Evolutionary conservation across 495 filamentous ascomycete genomes (phyloP), one percentile per base, ranked within the genome.

Genomic region (Parachaetomium inaequale): DNA sequence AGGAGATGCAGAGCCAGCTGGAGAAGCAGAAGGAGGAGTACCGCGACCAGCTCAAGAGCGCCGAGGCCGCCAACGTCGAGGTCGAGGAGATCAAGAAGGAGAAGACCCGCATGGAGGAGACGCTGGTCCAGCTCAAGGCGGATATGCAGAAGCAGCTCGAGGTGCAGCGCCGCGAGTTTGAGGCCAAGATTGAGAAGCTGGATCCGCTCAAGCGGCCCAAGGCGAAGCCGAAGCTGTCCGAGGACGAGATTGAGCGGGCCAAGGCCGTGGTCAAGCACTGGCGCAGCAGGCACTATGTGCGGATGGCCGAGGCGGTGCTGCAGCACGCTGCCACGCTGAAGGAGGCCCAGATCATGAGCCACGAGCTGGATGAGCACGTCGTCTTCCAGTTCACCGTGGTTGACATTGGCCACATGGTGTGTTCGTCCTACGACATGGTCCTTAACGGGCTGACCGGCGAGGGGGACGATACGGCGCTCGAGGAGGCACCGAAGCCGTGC

Each of bases 331-430:
- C 89, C 14, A 85, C 85, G 38, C 75, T 98, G 43, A 98, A 98
- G 73, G 94, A 98, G 72, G 95, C 93, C 4, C 94, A 98, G 71
- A 86, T 98, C 53, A 93, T 98, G 89, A 97, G 95, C 76, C 91
- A 96, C 61, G 91, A 92, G 63, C 90, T 98, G 82, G 92, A 94
- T 66, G 94, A 96, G 75, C 86, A 86, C 64, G 88, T 96, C 17
- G 89, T 93, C 36, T 98, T 98, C 75, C 94, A 98, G 74, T 98
- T 96, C 71, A 88, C 91, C 19, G 85, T 98, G 59, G 84, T 98
- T 29, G 92, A 95, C 63, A 79, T 88, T 66, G 94, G 94, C 2
- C 93, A 98, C 67, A 85, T 87, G 50, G 84, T 93, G 70, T 90
- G 87, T 60, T 98, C 95, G 7, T 96, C 91, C 4, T 98, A 98